Conservation (phyloP, 805 yeast genomes). For the Phaffomyces thermotolerans region DNA sequence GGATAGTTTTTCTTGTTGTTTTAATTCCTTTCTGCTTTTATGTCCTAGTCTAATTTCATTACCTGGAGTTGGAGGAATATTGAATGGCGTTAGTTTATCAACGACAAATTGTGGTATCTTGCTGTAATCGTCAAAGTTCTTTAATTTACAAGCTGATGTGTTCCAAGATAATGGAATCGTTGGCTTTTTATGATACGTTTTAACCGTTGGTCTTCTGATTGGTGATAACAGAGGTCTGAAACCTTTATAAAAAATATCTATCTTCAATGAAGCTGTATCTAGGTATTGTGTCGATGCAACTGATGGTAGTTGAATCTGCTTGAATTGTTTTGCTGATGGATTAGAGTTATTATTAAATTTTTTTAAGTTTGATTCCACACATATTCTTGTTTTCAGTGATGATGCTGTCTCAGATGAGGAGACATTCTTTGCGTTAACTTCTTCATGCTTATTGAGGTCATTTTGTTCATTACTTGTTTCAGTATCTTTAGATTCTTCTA, state of each 20-base stretch:
- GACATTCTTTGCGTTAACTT: neutral
- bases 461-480: slow-evolving; percentile 2
- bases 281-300: slow-evolving; percentile 22
- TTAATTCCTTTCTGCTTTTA: slow-evolving; percentile 18
- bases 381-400: slow-evolving; percentile 1
- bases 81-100: slow-evolving; percentile 20
- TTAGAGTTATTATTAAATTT: slow-evolving; percentile 1
- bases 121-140: slow-evolving; percentile 20
- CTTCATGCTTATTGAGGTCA: neutral
- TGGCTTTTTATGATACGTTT: slow-evolving; percentile 10
- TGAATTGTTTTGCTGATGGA: slow-evolving; percentile 3
- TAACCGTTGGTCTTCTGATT: slow-evolving; percentile 16
- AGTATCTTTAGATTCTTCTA: slow-evolving; percentile 4
- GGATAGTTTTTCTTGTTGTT: slow-evolving; percentile 15
- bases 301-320: slow-evolving; percentile 12
- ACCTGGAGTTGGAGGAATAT: slow-evolving; percentile 18
- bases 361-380: slow-evolving; percentile 1
- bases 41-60: slow-evolving; percentile 20
- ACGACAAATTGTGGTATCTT: slow-evolving; percentile 23
- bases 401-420: neutral
- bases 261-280: slow-evolving; percentile 13
- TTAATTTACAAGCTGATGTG: slow-evolving; percentile 19
- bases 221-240: slow-evolving; percentile 23
- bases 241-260: slow-evolving; percentile 19
- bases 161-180: slow-evolving; percentile 22